phyloP scores from a whole-genome alignment of 2,329 filamentous ascomycete species.

The Xylaria digitata region DNA sequence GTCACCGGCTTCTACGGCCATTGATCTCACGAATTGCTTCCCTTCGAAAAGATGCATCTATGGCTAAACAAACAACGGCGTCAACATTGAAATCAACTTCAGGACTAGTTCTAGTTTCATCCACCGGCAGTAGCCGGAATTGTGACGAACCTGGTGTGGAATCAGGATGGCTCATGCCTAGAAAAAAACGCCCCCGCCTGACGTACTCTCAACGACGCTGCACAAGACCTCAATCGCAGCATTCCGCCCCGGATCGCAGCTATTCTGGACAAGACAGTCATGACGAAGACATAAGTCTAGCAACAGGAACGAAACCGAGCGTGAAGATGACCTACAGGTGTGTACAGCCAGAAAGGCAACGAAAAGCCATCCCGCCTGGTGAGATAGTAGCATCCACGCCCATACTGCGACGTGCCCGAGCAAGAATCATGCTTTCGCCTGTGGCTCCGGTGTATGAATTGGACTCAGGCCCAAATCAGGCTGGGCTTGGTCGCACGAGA shows the following conservation, averaged over 20 bases:
- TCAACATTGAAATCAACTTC: constrained; percentile 12
- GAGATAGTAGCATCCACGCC: constrained; percentile 48
- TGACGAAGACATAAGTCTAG: constrained; percentile 10
- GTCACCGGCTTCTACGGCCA: constrained; percentile 57
- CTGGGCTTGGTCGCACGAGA: constrained; percentile 27
- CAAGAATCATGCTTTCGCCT: constrained; percentile 43
- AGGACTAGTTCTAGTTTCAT: constrained; percentile 10
- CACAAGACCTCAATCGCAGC: constrained; percentile 12
- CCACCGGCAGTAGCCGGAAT: background rate
- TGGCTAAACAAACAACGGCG: constrained; percentile 10
- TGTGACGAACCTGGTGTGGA: constrained; percentile 28
- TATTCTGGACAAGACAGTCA: constrained; percentile 6
- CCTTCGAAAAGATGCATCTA: constrained; percentile 50
- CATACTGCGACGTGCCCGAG: constrained; percentile 47
- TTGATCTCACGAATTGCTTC: constrained; percentile 57
- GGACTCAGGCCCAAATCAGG: constrained; percentile 16
- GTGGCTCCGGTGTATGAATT: constrained; percentile 13
- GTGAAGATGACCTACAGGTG: constrained; percentile 39
- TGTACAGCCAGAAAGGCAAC: constrained; percentile 30
- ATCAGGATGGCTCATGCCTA: constrained; percentile 44
- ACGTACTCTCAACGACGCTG: constrained; percentile 48
- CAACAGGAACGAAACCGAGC: constrained; percentile 14
- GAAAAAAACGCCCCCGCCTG: constrained; percentile 48
- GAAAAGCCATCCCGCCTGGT: constrained; percentile 34
- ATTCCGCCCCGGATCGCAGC: background rate